A percentile compares a stretch with the other conserved stretches of the same genome.
Evolutionary conservation across 2,329 filamentous ascomycete species (phyloP).

Genomic region (Botrytis sinoallii): DNA sequence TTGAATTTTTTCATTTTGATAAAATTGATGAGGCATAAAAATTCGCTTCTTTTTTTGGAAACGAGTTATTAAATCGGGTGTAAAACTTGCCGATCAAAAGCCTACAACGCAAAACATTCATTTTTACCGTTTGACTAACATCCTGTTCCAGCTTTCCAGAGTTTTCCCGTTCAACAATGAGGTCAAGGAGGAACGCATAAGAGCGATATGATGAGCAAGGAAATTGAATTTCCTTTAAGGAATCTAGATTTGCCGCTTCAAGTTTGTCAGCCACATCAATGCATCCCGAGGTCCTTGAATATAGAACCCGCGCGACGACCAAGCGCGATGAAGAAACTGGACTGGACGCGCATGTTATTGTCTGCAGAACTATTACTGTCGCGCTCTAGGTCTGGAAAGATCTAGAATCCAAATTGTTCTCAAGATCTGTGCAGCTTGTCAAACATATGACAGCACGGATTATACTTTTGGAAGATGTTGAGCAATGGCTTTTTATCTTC

Average conservation of each 20-base stretch:
- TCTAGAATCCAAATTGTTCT: no score
- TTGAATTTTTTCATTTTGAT: no score
- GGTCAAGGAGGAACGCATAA: neutral
- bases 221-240: neutral
- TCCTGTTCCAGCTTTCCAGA: neutral
- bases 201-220: neutral
- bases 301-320: neutral
- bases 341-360: neutral
- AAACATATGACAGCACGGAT: neutral
- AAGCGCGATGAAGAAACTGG: neutral
- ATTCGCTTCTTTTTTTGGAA: no score
- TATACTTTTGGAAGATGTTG: neutral
- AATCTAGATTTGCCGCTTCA: neutral
- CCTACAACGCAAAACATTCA: neutral
- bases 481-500: neutral
- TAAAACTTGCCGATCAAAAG: neutral
- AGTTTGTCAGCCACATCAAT: neutral
- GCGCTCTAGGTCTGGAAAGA: neutral
- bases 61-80: no score
- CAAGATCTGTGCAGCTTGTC: neutral
- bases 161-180: neutral
- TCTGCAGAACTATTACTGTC: neutral
- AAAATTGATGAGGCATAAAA: no score
- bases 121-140: neutral
- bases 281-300: neutral